Evolutionary conservation across 2,329 filamentous ascomycete genomes (phyloP).

Genomic region (Dactylellina drechsleri): DNA sequence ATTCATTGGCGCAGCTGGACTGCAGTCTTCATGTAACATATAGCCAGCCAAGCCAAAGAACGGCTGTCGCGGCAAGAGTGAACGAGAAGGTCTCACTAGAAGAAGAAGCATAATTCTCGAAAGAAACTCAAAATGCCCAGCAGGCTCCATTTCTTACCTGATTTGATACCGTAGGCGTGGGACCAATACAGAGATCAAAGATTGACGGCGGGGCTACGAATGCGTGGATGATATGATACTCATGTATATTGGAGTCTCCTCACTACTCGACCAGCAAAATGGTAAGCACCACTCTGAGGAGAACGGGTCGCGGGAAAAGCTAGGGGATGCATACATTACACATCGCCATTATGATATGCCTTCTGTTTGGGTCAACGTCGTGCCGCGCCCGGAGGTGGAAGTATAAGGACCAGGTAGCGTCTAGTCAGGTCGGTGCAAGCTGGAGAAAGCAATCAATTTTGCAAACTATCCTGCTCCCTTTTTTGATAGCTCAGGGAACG

Average conservation of each 20-base stretch:
- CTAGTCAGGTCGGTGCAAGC: slow-evolving; percentile 46
- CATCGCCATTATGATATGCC: slow-evolving; percentile 35
- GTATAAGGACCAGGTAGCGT: slow-evolving; percentile 33
- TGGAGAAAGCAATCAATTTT: slow-evolving; percentile 15
- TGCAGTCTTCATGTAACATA: slow-evolving; percentile 32
- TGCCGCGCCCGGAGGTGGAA: slow-evolving; percentile 32
- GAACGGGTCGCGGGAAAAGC: slow-evolving; percentile 16
- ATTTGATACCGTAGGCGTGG: slow-evolving; percentile 20
- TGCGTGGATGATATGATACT: slow-evolving; percentile 23
- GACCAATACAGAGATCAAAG: slow-evolving; percentile 36
- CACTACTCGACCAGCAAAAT: slow-evolving; percentile 7
- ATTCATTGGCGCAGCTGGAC: slow-evolving; percentile 30
- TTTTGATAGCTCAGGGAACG: slow-evolving; percentile 32
- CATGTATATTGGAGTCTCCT: slow-evolving; percentile 11
- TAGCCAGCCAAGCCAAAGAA: slow-evolving; percentile 40
- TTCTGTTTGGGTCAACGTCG: slow-evolving; percentile 37
- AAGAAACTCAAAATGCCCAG: too few species aligned
- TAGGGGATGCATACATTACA: slow-evolving; percentile 30
- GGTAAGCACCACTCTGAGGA: slow-evolving; percentile 26
- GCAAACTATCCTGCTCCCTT: slow-evolving; percentile 34
- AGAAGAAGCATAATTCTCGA: slow-evolving; percentile 11
- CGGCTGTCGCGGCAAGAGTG: slow-evolving; percentile 45
- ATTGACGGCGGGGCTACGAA: slow-evolving; percentile 39
- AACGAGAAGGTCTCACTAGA: slow-evolving; percentile 5
- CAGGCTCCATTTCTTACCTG: slow-evolving; percentile 17